Evolutionary conservation across 2,329 filamentous ascomycete species (phyloP).

Genomic region (Paracoccidioides lutzii): DNA sequence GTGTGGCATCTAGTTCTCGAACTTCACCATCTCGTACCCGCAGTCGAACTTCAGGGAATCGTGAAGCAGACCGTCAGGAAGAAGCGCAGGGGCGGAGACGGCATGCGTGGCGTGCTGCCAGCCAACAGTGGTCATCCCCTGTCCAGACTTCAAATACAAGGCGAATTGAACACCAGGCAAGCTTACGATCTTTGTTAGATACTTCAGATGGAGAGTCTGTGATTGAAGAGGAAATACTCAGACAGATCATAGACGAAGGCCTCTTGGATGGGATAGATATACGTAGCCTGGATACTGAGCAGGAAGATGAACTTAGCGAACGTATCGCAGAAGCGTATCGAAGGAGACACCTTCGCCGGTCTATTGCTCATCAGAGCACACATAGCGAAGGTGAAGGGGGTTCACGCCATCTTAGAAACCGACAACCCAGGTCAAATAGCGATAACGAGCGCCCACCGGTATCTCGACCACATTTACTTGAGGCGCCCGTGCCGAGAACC

Average conservation of each 20-base stretch:
- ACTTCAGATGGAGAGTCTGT: slow-evolving; percentile 62
- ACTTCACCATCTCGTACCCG: slow-evolving; percentile 17
- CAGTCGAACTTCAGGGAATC: slow-evolving; percentile 27
- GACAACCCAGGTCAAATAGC: slow-evolving; percentile 1
- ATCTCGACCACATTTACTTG: slow-evolving; percentile 14
- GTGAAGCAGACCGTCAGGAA: slow-evolving; percentile 28
- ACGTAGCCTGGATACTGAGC: slow-evolving; percentile 68
- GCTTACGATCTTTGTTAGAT: slow-evolving; percentile 71
- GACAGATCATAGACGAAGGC: slow-evolving; percentile 79
- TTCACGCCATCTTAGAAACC: neutral
- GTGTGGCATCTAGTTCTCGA: slow-evolving; percentile 14
- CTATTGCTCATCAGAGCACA: neutral
- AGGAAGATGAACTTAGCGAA: slow-evolving; percentile 82
- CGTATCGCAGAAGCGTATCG: slow-evolving; percentile 82
- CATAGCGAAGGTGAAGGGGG: neutral
- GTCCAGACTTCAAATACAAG: slow-evolving; percentile 30
- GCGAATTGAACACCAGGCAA: slow-evolving; percentile 78
- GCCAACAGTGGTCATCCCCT: slow-evolving; percentile 10
- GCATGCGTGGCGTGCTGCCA: slow-evolving; percentile 15
- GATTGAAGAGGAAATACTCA: slow-evolving; percentile 75
- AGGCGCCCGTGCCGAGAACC: slow-evolving; percentile 8
- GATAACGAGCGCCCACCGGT: slow-evolving; percentile 10
- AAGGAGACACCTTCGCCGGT: slow-evolving; percentile 45
- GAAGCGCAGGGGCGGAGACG: slow-evolving; percentile 21
- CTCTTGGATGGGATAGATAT: slow-evolving; percentile 78